Evolutionary conservation across 148 eudicot genomes (phyloP), one percentile per base, ranked within the genome.

Genomic region (Chenopodium quinoa): DNA sequence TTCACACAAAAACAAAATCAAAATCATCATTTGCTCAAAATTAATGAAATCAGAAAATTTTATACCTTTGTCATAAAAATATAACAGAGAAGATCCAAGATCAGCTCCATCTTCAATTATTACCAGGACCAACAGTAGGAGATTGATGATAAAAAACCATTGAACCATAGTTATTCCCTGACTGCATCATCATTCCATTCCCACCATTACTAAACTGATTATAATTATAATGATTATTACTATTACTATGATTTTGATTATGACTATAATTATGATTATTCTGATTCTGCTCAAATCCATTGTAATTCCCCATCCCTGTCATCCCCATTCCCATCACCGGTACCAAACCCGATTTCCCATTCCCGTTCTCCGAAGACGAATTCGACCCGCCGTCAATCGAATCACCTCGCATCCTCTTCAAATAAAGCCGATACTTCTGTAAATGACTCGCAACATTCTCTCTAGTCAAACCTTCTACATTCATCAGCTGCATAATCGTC

Each of bases 401-500:
- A 52, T n/a, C 82, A 4, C 82, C 82, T 9, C 91, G 94, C 97
- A 92, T 91, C 79, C 98, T 89, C 91, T 95, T 95, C 83, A 93
- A 76, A 71, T 96, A 96, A 27, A 96, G 87, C 62, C 99, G 83
- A 60, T 96, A 96, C 82, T 96, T 96, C 90, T 96, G 99, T 77
- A 96, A 83, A 82, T 96, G 99, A 82, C 97, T 92, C 0, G 99
- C 99, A 2, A 96, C 99, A 79, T 96, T 96, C 75, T 96, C 99
- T 17, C 99, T 71, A 9, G 93, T 92, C 52, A 96, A 80, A 14
- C 98, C 99, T 72, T 96, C 99, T 2, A 96, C 98, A 78, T 96
- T 96, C 99, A 96, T 96, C 88, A 96, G 12, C 89, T 96, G 95
- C 99, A 93, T 96, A 79, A 96, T 93, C 71, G 98, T 90, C 87